Evolutionary conservation across 2,329 filamentous ascomycete species (phyloP), one percentile per base, ranked within the genome.

Genomic region (Cadophora luteo-olivacea): DNA sequence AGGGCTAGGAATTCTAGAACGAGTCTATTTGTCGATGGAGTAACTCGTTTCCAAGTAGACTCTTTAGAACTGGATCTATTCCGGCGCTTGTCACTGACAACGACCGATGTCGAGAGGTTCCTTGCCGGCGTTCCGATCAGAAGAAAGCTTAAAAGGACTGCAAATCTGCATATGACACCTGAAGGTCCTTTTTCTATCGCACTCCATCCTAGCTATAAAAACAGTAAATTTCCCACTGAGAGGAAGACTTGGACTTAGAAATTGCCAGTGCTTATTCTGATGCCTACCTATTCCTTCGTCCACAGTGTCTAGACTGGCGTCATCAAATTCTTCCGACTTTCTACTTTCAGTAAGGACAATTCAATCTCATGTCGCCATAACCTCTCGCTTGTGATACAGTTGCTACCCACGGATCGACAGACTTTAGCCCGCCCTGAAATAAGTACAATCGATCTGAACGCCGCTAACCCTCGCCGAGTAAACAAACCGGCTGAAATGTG

Each of bases 361-460:
- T 24, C 38, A 45, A 24, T 45, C 38, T 61, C 36, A 11, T 22
- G 7, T 38, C 55, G 32, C 33, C 7, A 38, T 7, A 33, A 16
- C 32, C 12, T 14, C 55, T 58, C n/a, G 19, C 19, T 24, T 58
- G n/a, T 25, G 25, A 22, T 29, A 57, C 54, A 41, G 24, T n/a
- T 55, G 52, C 52, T 16, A 36, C 9, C 45, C 38, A 22, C 51
- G 48, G 38, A 32, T 19, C 45, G 52, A 22, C 51, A 57, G 38
- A 32, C n/a, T 33, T 33, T 38, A 16, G n/a, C 45, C 24, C 36
- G 70, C 61, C 70, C 65, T 67, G 64, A 64, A 68, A 69, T 69
- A 73, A 71, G 66, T 74, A 75, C 72, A 74, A 65, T 72, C 52
- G 49, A 58, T 57, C 65, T 71, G 51, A 76, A 76, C 74, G 74